Percentiles rank a stretch among this genome's conserved stretches.
Evolutionary conservation across 140 eudicot genomes (phyloP).

Genomic region (Ambrosia hybrid): DNA sequence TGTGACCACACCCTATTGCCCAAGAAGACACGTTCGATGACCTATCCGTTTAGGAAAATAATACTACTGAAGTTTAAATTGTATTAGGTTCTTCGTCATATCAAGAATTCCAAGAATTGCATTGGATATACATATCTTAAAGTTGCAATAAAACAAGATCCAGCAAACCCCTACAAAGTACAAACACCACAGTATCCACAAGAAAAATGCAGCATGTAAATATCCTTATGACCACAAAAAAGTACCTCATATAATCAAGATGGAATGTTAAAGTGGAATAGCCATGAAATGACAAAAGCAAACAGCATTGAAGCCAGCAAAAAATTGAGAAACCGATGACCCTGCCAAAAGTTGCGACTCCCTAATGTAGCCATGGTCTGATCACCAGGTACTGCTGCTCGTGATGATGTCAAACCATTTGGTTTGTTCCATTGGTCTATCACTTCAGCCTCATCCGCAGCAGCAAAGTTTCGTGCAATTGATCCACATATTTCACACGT

Average conservation of each 20-base stretch:
- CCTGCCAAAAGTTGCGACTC: constrained; percentile 71
- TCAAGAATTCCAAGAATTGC: too few species aligned
- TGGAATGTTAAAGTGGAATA: constrained; percentile 72
- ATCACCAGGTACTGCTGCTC: constrained; percentile 34
- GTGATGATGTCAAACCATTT: constrained; percentile 43
- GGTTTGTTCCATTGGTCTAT: constrained; percentile 55
- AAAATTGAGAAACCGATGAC: constrained; percentile 80
- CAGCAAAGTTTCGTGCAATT: constrained; percentile 63
- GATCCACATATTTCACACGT: constrained; percentile 89
- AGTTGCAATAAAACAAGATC: too few species aligned
- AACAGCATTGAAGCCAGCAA: constrained; percentile 82
- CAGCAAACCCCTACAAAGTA: too few species aligned
- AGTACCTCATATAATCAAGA: constrained; percentile 33
- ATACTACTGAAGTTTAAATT: too few species aligned
- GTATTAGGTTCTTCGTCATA: too few species aligned
- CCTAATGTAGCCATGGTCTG: constrained; percentile 30
- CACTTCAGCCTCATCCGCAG: constrained; percentile 47
- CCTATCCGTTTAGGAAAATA: too few species aligned
- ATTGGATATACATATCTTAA: too few species aligned
- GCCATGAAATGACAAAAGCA: constrained; percentile 86
- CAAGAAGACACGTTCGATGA: too few species aligned
- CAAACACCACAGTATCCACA: too few species aligned
- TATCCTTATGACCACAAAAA: background rate
- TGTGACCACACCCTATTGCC: too few species aligned
- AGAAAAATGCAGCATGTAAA: too few species aligned